A percentile compares a stretch with the other conserved stretches of the same genome.
Conservation (phyloP, 768 basidiomycete species). For the Mycena vulgaris region DNA sequence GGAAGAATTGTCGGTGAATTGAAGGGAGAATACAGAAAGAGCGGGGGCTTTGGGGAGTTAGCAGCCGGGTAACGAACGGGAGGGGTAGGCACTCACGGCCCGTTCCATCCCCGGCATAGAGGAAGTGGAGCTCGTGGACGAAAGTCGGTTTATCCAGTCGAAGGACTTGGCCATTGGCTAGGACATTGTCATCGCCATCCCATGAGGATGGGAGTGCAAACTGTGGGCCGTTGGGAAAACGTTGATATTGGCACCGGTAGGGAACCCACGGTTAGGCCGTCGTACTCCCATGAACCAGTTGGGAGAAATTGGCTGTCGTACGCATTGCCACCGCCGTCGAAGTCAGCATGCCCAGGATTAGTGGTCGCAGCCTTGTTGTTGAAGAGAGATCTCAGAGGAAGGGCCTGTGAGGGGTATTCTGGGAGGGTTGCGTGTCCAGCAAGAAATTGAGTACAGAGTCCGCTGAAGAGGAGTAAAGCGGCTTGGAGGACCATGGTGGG, state of each 20-base stretch:
- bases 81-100: constrained; percentile 45
- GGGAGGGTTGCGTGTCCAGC: constrained; percentile 14
- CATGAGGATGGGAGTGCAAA: constrained; percentile 60
- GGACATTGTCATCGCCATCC: constrained; percentile 63
- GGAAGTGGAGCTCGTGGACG: constrained; percentile 64
- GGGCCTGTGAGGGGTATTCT: constrained; percentile 49
- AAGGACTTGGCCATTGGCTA: constrained; percentile 60
- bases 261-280: constrained; percentile 56
- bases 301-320: constrained; percentile 60
- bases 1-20: constrained; percentile 54
- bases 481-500: constrained; percentile 23
- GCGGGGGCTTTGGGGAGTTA: constrained; percentile 43
- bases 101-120: constrained; percentile 61
- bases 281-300: constrained; percentile 53
- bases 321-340: constrained; percentile 57
- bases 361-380: constrained; percentile 62
- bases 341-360: constrained; percentile 50
- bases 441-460: constrained; percentile 16
- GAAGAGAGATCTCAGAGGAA: constrained; percentile 51
- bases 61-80: neutral
- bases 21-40: constrained; percentile 53
- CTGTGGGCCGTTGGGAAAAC: constrained; percentile 42
- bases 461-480: constrained; percentile 16
- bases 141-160: constrained; percentile 48
- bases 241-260: neutral